Evolutionary conservation across 2,329 filamentous ascomycete species (phyloP).

Genomic region (Aureobasidium pullulans): DNA sequence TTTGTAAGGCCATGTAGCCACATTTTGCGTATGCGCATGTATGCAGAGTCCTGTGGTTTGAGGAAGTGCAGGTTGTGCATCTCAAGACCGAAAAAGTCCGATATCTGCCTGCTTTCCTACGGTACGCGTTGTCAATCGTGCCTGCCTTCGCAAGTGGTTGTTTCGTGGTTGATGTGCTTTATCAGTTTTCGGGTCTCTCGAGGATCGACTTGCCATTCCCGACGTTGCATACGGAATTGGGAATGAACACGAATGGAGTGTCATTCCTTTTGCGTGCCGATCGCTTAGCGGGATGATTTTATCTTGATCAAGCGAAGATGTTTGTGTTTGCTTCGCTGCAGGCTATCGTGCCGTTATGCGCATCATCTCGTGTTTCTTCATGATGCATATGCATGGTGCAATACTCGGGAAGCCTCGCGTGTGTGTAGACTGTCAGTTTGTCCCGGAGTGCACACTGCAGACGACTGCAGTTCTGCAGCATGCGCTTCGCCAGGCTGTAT

Average conservation of each 20-base stretch:
- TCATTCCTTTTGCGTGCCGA: not conserved
- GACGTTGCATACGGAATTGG: not conserved
- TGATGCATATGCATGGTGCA: not conserved
- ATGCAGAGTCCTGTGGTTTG: too few species aligned
- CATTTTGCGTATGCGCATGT: not conserved
- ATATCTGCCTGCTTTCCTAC: not conserved
- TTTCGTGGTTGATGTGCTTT: conserved; percentile 3
- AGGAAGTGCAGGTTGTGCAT: too few species aligned
- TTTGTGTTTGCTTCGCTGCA: not conserved
- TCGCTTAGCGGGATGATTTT: not conserved
- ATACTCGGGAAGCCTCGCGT: not conserved
- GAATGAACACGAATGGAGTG: not conserved
- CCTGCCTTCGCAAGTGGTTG: not conserved
- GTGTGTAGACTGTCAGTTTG: not conserved
- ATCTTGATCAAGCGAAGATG: too few species aligned
- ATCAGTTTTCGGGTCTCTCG: not conserved
- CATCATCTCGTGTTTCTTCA: conserved; percentile 4
- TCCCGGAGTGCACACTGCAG: not conserved
- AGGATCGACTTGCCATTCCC: too few species aligned
- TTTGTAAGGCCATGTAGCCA: not conserved
- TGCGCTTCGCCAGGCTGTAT: not conserved
- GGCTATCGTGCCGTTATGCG: not conserved
- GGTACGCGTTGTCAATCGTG: not conserved
- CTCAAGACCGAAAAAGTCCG: not conserved
- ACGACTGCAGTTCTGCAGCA: not conserved